These are phyloP conservation scores for Capsella bursapastoris DNA, from an alignment of 345 rosid species.

Conservation along the genomic window DNA sequence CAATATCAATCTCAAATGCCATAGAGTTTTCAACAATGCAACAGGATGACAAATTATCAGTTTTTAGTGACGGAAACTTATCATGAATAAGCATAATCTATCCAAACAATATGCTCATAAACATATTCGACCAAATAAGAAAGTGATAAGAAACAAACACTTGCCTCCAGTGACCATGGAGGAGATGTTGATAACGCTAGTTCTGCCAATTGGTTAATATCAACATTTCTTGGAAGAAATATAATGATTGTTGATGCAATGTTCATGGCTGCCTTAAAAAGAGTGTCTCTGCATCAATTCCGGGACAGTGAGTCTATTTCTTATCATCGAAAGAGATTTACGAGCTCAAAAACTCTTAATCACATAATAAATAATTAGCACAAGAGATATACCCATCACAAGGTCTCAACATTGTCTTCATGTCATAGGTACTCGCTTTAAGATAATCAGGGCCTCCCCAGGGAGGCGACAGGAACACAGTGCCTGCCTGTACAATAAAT, in stretches of 20 bases:
- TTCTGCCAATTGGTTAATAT: slow-evolving; percentile 85
- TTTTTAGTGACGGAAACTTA: background rate
- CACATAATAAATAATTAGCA: background rate
- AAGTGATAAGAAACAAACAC: slow-evolving; percentile 3
- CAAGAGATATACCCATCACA: slow-evolving; percentile 66
- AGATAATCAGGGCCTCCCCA: slow-evolving; percentile 97
- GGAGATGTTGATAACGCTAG: slow-evolving; percentile 63
- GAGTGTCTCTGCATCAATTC: slow-evolving; percentile 58
- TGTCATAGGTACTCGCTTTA: slow-evolving; percentile 65
- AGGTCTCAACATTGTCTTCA: slow-evolving; percentile 86
- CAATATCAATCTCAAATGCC: background rate
- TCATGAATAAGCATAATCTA: background rate
- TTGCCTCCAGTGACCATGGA: slow-evolving; percentile 79
- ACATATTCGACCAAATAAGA: background rate
- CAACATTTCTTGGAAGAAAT: slow-evolving; percentile 88
- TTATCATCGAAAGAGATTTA: slow-evolving; percentile 4
- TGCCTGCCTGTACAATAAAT: slow-evolving; percentile 60
- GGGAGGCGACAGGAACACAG: slow-evolving; percentile 90
- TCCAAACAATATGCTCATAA: background rate
- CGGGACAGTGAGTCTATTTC: slow-evolving; percentile 9
- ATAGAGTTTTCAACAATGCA: slow-evolving; percentile 2
- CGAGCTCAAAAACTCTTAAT: background rate
- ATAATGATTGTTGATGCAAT: slow-evolving; percentile 67
- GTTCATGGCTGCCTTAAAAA: slow-evolving; percentile 67
- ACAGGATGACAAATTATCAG: background rate